These are phyloP conservation scores for Meripilus lineatus DNA, from an alignment of 1,284 basidiomycete genomes.

Conservation along the genomic window DNA sequence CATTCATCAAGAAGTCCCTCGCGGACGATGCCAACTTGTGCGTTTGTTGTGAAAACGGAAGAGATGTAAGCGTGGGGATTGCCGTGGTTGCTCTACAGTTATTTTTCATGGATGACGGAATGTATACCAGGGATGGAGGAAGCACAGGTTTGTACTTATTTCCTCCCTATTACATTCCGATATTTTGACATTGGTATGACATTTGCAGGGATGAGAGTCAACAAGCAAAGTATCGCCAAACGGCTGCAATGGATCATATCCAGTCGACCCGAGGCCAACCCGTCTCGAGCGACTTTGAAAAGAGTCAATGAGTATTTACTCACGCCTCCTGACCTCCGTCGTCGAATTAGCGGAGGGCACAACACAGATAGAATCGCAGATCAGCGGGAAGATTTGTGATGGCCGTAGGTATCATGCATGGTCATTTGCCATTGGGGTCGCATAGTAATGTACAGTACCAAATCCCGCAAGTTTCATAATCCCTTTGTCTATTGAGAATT, in stretches of 20 bases:
- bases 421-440: no score
- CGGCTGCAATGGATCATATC: slow-evolving; percentile 81
- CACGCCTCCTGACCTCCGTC: slow-evolving; percentile 27
- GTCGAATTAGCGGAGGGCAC: no score
- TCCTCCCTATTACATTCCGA: not conserved
- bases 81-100: slow-evolving; percentile 50
- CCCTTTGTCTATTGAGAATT: no score
- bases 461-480: no score
- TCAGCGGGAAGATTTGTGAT: no score
- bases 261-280: slow-evolving; percentile 67
- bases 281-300: slow-evolving; percentile 71
- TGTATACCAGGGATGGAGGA: slow-evolving; percentile 18
- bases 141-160: no score
- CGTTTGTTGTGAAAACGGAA: slow-evolving; percentile 52
- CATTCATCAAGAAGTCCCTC: slow-evolving; percentile 43
- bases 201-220: slow-evolving; percentile 20
- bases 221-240: slow-evolving; percentile 58
- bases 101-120: slow-evolving; percentile 55
- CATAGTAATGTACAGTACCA: no score
- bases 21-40: slow-evolving; percentile 34
- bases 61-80: slow-evolving; percentile 61
- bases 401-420: no score
- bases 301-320: slow-evolving; percentile 75
- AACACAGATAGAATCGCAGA: no score
- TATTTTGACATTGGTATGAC: not conserved